phyloP scores from a whole-genome alignment of 2,329 filamentous ascomycete species.

The Fusarium lyarnte region DNA sequence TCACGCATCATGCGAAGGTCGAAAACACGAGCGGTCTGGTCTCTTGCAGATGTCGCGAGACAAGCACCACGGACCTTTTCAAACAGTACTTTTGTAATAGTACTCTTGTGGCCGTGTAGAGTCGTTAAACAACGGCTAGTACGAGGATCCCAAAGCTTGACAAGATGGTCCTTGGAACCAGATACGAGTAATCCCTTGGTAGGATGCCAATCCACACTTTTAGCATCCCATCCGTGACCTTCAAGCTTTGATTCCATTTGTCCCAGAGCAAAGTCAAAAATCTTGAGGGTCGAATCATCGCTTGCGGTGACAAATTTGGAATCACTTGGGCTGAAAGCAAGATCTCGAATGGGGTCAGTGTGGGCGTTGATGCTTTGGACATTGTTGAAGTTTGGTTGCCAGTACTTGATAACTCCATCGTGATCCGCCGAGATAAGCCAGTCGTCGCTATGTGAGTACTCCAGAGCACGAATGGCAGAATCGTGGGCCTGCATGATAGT shows the following conservation, averaged over 20 bases:
- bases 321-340: slow-evolving; percentile 94
- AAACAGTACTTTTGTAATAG: slow-evolving; percentile 91
- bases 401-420: slow-evolving; percentile 96
- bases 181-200: slow-evolving; percentile 94
- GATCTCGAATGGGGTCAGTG: slow-evolving; percentile 85
- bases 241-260: slow-evolving; percentile 83
- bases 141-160: slow-evolving; percentile 98
- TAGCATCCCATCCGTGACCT: slow-evolving; percentile 98
- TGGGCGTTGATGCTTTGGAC: slow-evolving; percentile 95
- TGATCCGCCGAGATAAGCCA: slow-evolving; percentile 97
- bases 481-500: slow-evolving; percentile 99
- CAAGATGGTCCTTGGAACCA: slow-evolving; percentile 95
- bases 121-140: slow-evolving; percentile 90
- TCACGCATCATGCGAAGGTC: slow-evolving; percentile 99
- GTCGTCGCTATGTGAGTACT: slow-evolving; percentile 95
- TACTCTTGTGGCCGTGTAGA: slow-evolving; percentile 96
- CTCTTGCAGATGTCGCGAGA: slow-evolving; percentile 90
- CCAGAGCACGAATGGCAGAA: slow-evolving; percentile 80
- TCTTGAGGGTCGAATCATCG: slow-evolving; percentile 92
- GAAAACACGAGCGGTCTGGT: slow-evolving; percentile 92
- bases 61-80: slow-evolving; percentile 85
- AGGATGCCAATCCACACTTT: slow-evolving; percentile 97
- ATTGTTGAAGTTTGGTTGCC: slow-evolving; percentile 99
- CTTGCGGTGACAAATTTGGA: slow-evolving; percentile 96
- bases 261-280: slow-evolving; percentile 93